Evolutionary conservation across 1,139 yeast species (phyloP).

Genomic region (Kazachstania sp.): DNA sequence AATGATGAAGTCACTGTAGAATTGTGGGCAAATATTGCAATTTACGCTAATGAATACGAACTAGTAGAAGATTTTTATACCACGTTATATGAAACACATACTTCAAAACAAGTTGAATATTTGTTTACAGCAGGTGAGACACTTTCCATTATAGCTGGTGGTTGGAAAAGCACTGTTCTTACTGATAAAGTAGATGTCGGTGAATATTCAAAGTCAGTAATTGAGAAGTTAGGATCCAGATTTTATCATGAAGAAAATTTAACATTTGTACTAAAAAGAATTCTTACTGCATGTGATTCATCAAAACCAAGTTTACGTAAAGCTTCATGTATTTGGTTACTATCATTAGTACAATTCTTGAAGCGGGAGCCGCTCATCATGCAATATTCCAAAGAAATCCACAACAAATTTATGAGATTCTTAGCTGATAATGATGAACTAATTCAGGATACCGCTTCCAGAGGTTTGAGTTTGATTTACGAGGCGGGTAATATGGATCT

Average conservation of each 20-base stretch:
- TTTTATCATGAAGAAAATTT: conserved; percentile 4
- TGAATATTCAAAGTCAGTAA: conserved; percentile 2
- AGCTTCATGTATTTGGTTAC: conserved; percentile 79
- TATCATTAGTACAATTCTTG: conserved; percentile 71
- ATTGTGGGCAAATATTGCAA: conserved; percentile 47
- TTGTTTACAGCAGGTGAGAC: conserved; percentile 84
- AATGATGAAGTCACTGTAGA: conserved; percentile 56
- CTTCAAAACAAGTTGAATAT: conserved; percentile 63
- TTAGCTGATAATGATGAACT: conserved; percentile 74
- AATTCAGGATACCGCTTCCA: conserved; percentile 83
- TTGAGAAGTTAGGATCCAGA: neutral
- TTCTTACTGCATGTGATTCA: conserved; percentile 46
- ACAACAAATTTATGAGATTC: conserved; percentile 63
- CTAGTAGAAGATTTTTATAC: conserved; percentile 36
- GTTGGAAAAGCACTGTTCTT: conserved; percentile 64
- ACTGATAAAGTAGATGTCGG: conserved; percentile 44
- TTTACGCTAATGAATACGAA: conserved; percentile 32
- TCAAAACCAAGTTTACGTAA: conserved; percentile 69
- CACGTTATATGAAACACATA: conserved; percentile 48
- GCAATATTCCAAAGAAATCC: conserved; percentile 39
- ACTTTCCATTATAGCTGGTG: conserved; percentile 57
- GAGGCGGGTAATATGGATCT: conserved; percentile 68
- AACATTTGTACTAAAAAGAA: conserved; percentile 35
- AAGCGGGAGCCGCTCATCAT: conserved; percentile 39
- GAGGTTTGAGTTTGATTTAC: conserved; percentile 76